phyloP scores from a whole-genome alignment of 75 land plant genomes.

The Sequoia sempervirens region DNA sequence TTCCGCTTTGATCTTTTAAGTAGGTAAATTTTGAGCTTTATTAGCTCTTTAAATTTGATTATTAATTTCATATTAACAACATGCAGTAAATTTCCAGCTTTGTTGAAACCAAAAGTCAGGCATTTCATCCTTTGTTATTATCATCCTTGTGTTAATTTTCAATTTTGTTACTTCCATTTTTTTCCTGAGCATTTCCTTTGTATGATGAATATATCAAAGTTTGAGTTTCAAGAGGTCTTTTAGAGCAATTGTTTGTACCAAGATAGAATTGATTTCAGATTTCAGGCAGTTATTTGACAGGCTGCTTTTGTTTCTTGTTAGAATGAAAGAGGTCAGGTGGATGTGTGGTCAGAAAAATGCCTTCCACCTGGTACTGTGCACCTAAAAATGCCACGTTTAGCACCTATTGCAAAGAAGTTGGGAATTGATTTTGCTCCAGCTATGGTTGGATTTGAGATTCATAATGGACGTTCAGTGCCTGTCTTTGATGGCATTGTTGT shows the following conservation, averaged over 20 bases:
- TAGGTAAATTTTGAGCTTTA: background rate
- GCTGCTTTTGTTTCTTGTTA: conserved; percentile 13
- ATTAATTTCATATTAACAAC: background rate
- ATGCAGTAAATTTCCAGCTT: background rate
- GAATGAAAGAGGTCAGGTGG: conserved; percentile 97
- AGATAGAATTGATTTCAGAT: background rate
- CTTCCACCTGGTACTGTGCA: conserved; percentile 95
- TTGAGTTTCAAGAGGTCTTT: background rate
- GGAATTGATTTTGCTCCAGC: conserved; percentile 94
- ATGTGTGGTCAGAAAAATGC: conserved; percentile 95
- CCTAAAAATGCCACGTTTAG: conserved; percentile 69
- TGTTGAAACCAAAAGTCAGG: background rate
- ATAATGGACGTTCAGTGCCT: conserved; percentile 76
- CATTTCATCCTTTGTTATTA: background rate
- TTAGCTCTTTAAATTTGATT: background rate
- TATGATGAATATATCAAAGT: background rate
- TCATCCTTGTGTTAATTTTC: background rate
- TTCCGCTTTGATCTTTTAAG: background rate
- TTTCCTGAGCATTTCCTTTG: background rate
- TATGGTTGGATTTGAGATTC: conserved; percentile 96
- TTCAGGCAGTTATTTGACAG: background rate
- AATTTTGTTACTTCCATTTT: background rate
- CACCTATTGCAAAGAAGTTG: conserved; percentile 62
- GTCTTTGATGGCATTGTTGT: conserved; percentile 91
- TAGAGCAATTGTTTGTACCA: background rate